phyloP scores from a whole-genome alignment of 2,329 filamentous ascomycete species.

The Claviceps fusiformis region DNA sequence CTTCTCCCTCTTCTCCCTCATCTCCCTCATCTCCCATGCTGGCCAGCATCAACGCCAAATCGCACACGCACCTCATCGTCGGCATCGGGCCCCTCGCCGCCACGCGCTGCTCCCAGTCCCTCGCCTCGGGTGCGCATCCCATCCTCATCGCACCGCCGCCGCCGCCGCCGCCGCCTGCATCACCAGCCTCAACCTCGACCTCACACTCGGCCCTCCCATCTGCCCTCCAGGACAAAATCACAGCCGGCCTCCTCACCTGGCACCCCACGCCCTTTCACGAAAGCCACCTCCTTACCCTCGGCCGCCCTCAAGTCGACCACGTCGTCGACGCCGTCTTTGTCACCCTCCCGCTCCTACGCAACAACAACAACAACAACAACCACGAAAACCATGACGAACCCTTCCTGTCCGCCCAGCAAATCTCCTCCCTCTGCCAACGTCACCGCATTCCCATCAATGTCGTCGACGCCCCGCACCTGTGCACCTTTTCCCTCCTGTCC shows the following conservation, averaged over 20 bases:
- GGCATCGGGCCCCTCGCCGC: constrained; percentile 82
- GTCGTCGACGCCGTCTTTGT: constrained; percentile 92
- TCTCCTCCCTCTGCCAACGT: constrained; percentile 62
- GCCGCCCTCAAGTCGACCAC: constrained; percentile 61
- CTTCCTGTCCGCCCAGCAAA: constrained; percentile 35
- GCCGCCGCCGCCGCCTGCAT: constrained; percentile 40
- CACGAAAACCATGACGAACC: neutral
- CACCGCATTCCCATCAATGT: constrained; percentile 89
- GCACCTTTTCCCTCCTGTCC: constrained; percentile 79
- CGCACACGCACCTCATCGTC: constrained; percentile 69
- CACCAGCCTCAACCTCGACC: constrained; percentile 31
- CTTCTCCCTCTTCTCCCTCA: neutral
- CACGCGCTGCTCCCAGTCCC: constrained; percentile 63
- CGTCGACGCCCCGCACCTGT: constrained; percentile 71
- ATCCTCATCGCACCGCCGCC: constrained; percentile 62
- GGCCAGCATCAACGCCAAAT: constrained; percentile 55
- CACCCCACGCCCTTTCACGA: constrained; percentile 53
- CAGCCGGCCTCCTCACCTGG: constrained; percentile 54
- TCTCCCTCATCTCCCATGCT: constrained; percentile 31
- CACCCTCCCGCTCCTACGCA: constrained; percentile 41
- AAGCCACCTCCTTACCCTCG: constrained; percentile 57
- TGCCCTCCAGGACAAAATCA: constrained; percentile 49
- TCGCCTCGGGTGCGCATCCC: constrained; percentile 70
- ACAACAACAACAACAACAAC: constrained; percentile 11
- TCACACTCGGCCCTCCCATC: constrained; percentile 41